phyloP scores from a whole-genome alignment of 1,284 basidiomycete genomes.

The Cutaneotrichosporon cavernicola region DNA sequence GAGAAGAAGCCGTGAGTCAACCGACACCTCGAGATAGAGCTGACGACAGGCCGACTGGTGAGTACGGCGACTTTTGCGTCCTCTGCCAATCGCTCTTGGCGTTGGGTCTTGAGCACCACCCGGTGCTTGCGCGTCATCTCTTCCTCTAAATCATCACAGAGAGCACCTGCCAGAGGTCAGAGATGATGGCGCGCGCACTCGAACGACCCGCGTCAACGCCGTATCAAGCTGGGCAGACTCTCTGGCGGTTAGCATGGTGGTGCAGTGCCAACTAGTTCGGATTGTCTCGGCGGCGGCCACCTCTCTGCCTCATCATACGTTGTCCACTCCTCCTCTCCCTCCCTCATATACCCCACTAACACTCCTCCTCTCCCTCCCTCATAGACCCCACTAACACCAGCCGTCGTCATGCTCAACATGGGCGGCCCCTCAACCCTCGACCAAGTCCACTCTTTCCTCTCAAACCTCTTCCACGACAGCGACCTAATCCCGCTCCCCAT shows the following conservation, averaged over 20 bases:
- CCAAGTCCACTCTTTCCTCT: slow-evolving; percentile 87
- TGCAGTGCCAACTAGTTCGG: no score
- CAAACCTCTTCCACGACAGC: slow-evolving; percentile 87
- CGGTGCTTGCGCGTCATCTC: no score
- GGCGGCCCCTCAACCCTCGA: slow-evolving; percentile 90
- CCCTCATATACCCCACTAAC: not conserved
- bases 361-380: not conserved
- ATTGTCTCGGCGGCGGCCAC: no score
- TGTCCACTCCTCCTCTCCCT: not conserved
- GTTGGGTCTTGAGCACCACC: no score
- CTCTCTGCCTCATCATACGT: no score
- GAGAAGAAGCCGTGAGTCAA: slow-evolving; percentile 16
- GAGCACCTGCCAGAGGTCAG: no score
- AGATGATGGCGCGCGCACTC: no score
- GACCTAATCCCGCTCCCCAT: slow-evolving; percentile 96
- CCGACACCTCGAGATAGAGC: not conserved
- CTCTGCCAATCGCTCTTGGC: no score
- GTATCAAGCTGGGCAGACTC: no score
- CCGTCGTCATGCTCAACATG: slow-evolving; percentile 98
- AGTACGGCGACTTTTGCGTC: not conserved
- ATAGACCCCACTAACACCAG: slow-evolving; percentile 56
- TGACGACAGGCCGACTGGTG: slow-evolving; percentile 23
- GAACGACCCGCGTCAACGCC: no score
- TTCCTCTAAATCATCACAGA: no score
- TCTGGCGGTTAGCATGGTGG: no score